A percentile compares a stretch with the other conserved stretches of the same genome.
Conservation (phyloP, 208 protist genomes). For the Herpetomonas tarakana region DNA sequence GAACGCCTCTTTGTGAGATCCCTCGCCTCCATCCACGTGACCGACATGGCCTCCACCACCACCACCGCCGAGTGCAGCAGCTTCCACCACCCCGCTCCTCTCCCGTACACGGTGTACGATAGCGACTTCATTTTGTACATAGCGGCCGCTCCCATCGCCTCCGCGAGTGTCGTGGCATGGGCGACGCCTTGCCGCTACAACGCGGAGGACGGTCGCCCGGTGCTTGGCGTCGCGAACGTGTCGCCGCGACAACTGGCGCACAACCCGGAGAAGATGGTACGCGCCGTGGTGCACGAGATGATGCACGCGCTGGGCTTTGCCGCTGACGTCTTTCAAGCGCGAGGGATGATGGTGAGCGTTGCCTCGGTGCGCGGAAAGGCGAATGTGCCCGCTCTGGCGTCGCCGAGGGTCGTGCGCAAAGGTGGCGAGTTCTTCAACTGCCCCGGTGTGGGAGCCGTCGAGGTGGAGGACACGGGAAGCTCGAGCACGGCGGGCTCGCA, state of each 20-base stretch:
- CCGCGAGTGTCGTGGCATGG: too few species aligned
- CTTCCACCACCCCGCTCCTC: too few species aligned
- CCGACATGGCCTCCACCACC: neutral
- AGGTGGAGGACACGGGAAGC: conserved; percentile 55
- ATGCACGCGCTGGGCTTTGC: conserved; percentile 62
- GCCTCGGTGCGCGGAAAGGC: conserved; percentile 3
- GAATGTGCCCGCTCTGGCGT: conserved; percentile 11
- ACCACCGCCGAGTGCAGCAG: conserved; percentile 12
- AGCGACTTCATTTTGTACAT: too few species aligned
- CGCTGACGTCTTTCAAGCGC: conserved; percentile 1
- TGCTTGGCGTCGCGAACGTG: conserved; percentile 31
- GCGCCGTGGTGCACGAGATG: conserved; percentile 47
- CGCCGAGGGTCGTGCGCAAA: conserved; percentile 14
- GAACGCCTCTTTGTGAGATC: conserved; percentile 16
- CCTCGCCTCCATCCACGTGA: neutral
- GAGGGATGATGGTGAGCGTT: conserved; percentile 5
- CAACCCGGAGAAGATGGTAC: neutral
- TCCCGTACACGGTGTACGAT: too few species aligned
- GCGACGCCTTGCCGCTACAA: too few species aligned
- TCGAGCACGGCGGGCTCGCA: conserved; percentile 37
- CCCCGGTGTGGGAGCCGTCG: conserved; percentile 22
- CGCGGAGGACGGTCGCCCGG: conserved; percentile 6
- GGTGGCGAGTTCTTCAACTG: conserved; percentile 47
- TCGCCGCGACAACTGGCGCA: conserved; percentile 15
- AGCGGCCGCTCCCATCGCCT: too few species aligned